phyloP scores from a whole-genome alignment of 805 yeast genomes.

The Saccharomycopsis schoenii region DNA sequence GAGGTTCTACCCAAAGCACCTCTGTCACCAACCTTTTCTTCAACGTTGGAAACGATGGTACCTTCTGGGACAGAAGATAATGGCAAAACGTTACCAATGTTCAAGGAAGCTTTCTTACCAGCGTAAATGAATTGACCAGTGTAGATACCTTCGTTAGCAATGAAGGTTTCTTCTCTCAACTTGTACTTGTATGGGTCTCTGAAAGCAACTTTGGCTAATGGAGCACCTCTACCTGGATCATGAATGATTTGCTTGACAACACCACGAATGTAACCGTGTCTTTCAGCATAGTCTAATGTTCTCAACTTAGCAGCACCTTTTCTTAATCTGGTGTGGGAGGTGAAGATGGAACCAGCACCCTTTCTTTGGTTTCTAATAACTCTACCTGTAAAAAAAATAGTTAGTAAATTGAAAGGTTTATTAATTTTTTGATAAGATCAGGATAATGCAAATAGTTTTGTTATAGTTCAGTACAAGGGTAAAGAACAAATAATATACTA shows the following conservation, averaged over 20 bases:
- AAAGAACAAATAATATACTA: no score
- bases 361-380: conserved; percentile 99
- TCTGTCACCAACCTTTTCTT: conserved; percentile 98
- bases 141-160: conserved; percentile 99
- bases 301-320: conserved; percentile 99
- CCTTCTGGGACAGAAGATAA: conserved; percentile 98
- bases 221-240: conserved; percentile 99
- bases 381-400: conserved; percentile 55
- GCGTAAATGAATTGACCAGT: conserved; percentile 99
- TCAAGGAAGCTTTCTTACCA: conserved; percentile 96
- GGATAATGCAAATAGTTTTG: no score
- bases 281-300: conserved; percentile 98
- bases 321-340: conserved; percentile 99
- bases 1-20: conserved; percentile 99
- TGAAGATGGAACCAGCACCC: conserved; percentile 99
- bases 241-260: conserved; percentile 96
- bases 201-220: conserved; percentile 97
- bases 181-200: conserved; percentile 99
- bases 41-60: conserved; percentile 97
- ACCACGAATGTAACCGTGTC: conserved; percentile 99
- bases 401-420: neutral
- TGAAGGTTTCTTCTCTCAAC: conserved; percentile 95
- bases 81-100: conserved; percentile 95
- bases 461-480: no score
- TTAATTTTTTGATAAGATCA: no score